Evolutionary conservation across 2,329 filamentous ascomycete species (phyloP), one percentile per base, ranked within the genome.

Genomic region (Ascochyta fabae): DNA sequence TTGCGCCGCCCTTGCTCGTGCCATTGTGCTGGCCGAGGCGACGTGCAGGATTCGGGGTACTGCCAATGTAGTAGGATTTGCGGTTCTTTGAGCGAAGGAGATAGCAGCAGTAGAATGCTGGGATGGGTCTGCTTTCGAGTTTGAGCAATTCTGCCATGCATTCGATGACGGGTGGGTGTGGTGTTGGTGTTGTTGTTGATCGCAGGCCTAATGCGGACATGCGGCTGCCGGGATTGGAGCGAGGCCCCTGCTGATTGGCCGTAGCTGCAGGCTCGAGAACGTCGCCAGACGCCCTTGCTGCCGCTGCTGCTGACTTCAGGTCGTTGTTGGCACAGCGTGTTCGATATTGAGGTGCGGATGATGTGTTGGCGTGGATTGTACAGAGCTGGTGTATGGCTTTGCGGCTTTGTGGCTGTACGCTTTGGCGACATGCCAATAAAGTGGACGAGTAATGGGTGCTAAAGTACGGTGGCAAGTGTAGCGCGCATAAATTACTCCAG

Each of bases 21-120:
- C 95, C 95, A 83, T 99, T 99, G 78, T 99, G 95, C 74, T 98
- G 95, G 59, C 86, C 87, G 23, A 98, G 82, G 13, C 95, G 89
- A 56, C 94, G 85, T 1, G 87, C 86, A 38, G 95, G 94, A 70
- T 97, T 87, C 0, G 93, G 93, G 1, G 95, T 98, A 39, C 91
- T 96, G 48, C 95, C 95, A 50, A 98, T 89, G 75, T 99, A 99
- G 26, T 94, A 82, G 41, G 84, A 86, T 26, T 84, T 82, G 41
- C 86, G 84, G 9, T 92, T 83, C 0, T 88, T 92, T 0, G 94
- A 97, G 19, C 93, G 89, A 33, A 98, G 84, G 15, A 98, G 84
- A 74, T 99, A 98, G 72, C 95, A 96, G 64, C 91, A 92, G 72
- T 98, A 98, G 62, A 97, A 88, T 1, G 93, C 88, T 9, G 94